phyloP scores from a whole-genome alignment of 345 rosid genomes.

The Pistacia integerrima region DNA sequence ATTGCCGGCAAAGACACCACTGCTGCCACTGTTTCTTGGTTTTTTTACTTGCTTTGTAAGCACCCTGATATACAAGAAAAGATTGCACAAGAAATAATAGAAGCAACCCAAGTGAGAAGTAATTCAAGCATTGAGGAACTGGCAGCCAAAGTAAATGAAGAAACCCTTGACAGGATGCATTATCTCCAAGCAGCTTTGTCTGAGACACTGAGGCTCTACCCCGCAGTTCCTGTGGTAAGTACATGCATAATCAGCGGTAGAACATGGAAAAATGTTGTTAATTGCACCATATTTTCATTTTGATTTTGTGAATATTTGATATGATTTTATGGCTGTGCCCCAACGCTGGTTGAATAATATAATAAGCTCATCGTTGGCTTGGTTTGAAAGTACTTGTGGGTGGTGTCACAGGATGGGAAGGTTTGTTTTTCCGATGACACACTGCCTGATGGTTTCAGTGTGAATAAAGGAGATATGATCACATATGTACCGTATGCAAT shows the following conservation, averaged over 20 bases:
- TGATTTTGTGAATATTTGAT: no score
- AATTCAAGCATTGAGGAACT: constrained; percentile 11
- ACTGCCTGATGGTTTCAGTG: constrained; percentile 28
- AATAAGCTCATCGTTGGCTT: no score
- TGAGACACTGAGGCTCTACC: constrained; percentile 36
- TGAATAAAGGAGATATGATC: constrained; percentile 29
- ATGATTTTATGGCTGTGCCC: no score
- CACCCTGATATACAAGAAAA: constrained; percentile 25
- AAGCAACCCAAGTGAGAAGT: constrained; percentile 12
- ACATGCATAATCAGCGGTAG: background rate
- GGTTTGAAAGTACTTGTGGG: background rate
- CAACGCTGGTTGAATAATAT: no score
- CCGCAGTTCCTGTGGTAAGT: constrained; percentile 31
- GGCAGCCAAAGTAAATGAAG: constrained; percentile 17
- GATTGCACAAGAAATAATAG: constrained; percentile 22
- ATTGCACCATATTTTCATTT: no score
- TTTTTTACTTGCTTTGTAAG: constrained; percentile 36
- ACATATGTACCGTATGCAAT: constrained; percentile 25
- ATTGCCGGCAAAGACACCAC: constrained; percentile 35
- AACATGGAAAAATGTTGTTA: no score
- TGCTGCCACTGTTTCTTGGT: constrained; percentile 28
- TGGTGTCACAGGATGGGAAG: constrained; percentile 24
- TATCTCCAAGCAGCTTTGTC: constrained; percentile 37
- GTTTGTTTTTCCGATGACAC: constrained; percentile 12
- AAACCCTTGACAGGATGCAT: constrained; percentile 25